Evolutionary conservation across 1,284 basidiomycete genomes (phyloP).

Genomic region (Leucoagaricus sp.): DNA sequence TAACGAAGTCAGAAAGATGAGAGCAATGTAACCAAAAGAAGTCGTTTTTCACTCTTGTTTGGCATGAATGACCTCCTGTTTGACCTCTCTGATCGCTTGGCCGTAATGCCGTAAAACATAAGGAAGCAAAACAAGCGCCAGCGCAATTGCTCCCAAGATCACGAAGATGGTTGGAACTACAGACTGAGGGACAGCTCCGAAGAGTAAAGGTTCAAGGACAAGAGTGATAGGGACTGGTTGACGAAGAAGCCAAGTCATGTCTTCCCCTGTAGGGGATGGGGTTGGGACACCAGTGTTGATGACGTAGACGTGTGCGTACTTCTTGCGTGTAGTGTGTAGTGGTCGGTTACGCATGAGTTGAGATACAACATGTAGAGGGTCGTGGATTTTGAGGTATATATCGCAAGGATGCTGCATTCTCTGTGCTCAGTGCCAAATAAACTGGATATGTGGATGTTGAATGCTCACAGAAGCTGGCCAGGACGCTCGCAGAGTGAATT

Average conservation of each 20-base stretch:
- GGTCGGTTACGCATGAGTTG: slow-evolving; percentile 17
- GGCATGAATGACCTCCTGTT: background rate
- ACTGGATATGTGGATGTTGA: background rate
- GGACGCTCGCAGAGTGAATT: slow-evolving; percentile 63
- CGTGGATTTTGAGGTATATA: slow-evolving; percentile 41
- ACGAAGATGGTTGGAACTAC: slow-evolving; percentile 46
- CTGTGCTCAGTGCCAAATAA: no score
- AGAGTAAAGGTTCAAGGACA: slow-evolving; percentile 56
- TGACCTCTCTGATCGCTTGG: background rate
- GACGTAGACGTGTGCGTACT: slow-evolving; percentile 56
- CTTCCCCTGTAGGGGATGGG: slow-evolving; percentile 28
- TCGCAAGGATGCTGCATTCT: slow-evolving; percentile 47
- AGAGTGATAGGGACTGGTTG: slow-evolving; percentile 48
- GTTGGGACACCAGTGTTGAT: slow-evolving; percentile 52
- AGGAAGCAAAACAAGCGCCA: slow-evolving; percentile 15
- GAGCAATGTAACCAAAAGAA: no score
- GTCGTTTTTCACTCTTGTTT: slow-evolving; percentile 4
- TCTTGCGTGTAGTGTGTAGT: slow-evolving; percentile 29
- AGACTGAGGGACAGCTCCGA: slow-evolving; percentile 59
- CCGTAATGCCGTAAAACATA: slow-evolving; percentile 1
- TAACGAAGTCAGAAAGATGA: no score
- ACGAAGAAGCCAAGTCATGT: slow-evolving; percentile 18
- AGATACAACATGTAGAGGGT: slow-evolving; percentile 23
- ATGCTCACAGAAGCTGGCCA: slow-evolving; percentile 67
- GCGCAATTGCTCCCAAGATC: slow-evolving; percentile 34